These are phyloP conservation scores for Erigeron canadensis DNA, from an alignment of 129 eudicot species.

Conservation along the genomic window DNA sequence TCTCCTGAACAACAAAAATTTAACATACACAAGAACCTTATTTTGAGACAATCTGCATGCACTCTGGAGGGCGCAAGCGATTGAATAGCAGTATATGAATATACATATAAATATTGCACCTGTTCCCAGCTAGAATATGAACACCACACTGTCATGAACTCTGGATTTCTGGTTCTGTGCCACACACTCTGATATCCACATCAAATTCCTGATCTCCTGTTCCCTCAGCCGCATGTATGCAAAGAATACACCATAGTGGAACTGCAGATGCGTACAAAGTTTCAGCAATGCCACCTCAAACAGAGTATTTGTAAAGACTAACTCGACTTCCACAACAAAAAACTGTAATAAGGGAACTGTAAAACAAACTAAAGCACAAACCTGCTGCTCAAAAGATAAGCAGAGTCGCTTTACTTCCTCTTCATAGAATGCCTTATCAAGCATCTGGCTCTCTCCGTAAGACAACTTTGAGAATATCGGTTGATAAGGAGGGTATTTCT, in stretches of 20 bases:
- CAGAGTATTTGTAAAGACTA: no score
- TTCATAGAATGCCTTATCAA: slow-evolving; percentile 96
- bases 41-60: slow-evolving; percentile 26
- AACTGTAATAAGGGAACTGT: background rate
- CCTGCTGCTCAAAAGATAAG: slow-evolving; percentile 96
- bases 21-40: slow-evolving; percentile 28
- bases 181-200: slow-evolving; percentile 99
- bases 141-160: slow-evolving; percentile 93
- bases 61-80: slow-evolving; percentile 2
- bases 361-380: slow-evolving; percentile 31
- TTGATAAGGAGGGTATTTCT: slow-evolving; percentile 96
- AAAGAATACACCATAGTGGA: slow-evolving; percentile 87
- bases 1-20: slow-evolving; percentile 17
- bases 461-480: slow-evolving; percentile 85
- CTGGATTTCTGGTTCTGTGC: slow-evolving; percentile 98
- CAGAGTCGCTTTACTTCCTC: slow-evolving; percentile 98
- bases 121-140: slow-evolving; percentile 45
- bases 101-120: slow-evolving; percentile 17
- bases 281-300: background rate
- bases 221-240: slow-evolving; percentile 91
- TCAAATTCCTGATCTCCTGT: slow-evolving; percentile 95
- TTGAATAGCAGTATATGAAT: slow-evolving; percentile 25
- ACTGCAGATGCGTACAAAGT: slow-evolving; percentile 46
- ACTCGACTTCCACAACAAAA: no score
- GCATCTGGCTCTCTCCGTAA: slow-evolving; percentile 97